These are phyloP conservation scores for Pilobolus umbonatus DNA, from an alignment of 192 early-diverging fungal genomes.

Conservation along the genomic window DNA sequence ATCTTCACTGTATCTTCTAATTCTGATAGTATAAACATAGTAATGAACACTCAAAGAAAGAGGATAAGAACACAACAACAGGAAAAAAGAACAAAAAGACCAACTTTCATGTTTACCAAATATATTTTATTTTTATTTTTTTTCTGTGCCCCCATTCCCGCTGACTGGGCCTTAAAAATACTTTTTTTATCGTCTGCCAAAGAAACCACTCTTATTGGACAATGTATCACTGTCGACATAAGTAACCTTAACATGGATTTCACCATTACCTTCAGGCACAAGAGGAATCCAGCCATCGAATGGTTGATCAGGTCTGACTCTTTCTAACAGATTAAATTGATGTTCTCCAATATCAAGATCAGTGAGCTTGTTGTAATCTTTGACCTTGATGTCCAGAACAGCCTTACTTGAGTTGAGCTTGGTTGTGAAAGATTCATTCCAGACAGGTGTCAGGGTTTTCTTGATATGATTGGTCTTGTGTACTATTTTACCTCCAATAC, in stretches of 20 bases:
- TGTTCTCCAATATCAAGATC: conserved; percentile 63
- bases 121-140: neutral
- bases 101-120: too few species aligned
- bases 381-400: conserved; percentile 53
- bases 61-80: neutral
- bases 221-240: neutral
- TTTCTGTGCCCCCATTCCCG: neutral
- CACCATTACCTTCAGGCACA: conserved; percentile 29
- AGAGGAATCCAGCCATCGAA: conserved; percentile 37
- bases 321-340: conserved; percentile 48
- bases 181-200: conserved; percentile 10
- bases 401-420: conserved; percentile 27
- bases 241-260: conserved; percentile 27
- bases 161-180: too few species aligned
- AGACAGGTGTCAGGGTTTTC: conserved; percentile 62
- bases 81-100: conserved; percentile 8
- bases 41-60: neutral
- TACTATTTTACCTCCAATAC: conserved; percentile 54
- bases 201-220: conserved; percentile 8
- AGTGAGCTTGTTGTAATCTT: conserved; percentile 65
- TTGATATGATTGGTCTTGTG: conserved; percentile 66
- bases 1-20: conserved; percentile 85
- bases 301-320: conserved; percentile 31
- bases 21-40: conserved; percentile 84
- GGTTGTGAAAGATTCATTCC: conserved; percentile 35